Evolutionary conservation across 345 rosid species (phyloP), one percentile per base, ranked within the genome.

Genomic region (Gossypioides kirkii): DNA sequence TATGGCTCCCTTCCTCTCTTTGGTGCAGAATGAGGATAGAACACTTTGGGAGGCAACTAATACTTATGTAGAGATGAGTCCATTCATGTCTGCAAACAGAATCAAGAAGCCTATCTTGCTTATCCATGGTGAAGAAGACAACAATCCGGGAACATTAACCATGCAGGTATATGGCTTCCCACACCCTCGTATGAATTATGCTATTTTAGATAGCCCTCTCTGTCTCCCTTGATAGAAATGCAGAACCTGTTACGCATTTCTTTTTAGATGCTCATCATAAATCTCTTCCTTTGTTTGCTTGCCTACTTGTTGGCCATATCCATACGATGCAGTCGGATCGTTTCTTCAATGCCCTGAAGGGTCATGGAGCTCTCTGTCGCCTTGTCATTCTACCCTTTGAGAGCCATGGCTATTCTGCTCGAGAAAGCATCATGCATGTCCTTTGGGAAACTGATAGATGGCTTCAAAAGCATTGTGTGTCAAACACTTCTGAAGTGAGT

Each of bases 401-500:
- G 90, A 95, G 99, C 80, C 98, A 95, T 53, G 96, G 98, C 26
- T 95, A 95, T 79, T 84, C 96, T 64, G 89, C 97, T 47, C 79
- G 96, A 58, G 99, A 95, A 82, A 95, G 99, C 86, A 92, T 95
- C 74, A 89, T 92, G 99, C 99, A 95, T 80, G 96, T 86, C 43
- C 89, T 95, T 18, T 95, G 99, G 99, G 99, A 95, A 87, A 91
- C 94, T 22, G 98, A 95, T 76, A 86, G 97, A 67, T 95, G 99
- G 99, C 90, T 95, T 59, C 88, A 87, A 77, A 92, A 92, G 77
- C 84, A 89, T 79, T 92, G 99, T 20, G 86, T 88, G 66, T 71
- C 89, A 38, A 89, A 86, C 81, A 69, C 79, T 54, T 78, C 90
- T 60, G 85, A 87, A 76, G 84, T 43, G 16, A 86, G 79, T 28